Percentiles rank a stretch among this genome's conserved stretches.
phyloP scores from a whole-genome alignment of 441 rosid genomes.

The Croton laevigatus region DNA sequence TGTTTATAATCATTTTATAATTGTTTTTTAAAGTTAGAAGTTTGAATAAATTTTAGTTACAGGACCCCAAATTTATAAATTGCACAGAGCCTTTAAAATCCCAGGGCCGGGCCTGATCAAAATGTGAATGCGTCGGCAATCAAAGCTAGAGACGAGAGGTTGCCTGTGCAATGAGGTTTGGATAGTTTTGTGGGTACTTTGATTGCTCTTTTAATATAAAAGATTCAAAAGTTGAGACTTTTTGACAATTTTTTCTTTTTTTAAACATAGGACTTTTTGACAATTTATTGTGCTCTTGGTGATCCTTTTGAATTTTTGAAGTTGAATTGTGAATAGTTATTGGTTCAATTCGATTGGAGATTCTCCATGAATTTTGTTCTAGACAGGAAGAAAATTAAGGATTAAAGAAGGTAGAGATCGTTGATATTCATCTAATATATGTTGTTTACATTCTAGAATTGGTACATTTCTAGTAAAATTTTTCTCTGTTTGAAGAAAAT shows the following conservation, averaged over 20 bases:
- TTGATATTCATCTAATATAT: neutral
- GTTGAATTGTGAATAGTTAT: slow-evolving; percentile 2
- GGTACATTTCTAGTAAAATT: too few species aligned
- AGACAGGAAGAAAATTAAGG: too few species aligned
- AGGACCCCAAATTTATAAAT: too few species aligned
- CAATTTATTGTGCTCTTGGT: neutral
- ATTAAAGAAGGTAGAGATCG: neutral
- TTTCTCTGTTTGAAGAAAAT: too few species aligned
- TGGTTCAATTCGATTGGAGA: neutral
- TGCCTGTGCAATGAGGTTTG: slow-evolving; percentile 15
- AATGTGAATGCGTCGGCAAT: slow-evolving; percentile 5
- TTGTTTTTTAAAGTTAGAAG: too few species aligned
- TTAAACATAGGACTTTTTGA: neutral
- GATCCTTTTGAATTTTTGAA: neutral
- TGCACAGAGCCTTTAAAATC: too few species aligned
- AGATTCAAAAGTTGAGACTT: slow-evolving; percentile 2
- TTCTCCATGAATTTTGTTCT: too few species aligned
- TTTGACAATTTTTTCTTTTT: too few species aligned
- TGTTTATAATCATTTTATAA: too few species aligned
- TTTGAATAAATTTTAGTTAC: too few species aligned
- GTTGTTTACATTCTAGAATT: neutral
- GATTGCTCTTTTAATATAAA: slow-evolving; percentile 11
- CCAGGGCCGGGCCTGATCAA: too few species aligned
- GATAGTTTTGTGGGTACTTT: slow-evolving; percentile 12
- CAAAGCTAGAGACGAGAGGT: slow-evolving; percentile 4